Evolutionary conservation across 768 basidiomycete species (phyloP), one percentile per base, ranked within the genome.

Genomic region (Russula sp.): DNA sequence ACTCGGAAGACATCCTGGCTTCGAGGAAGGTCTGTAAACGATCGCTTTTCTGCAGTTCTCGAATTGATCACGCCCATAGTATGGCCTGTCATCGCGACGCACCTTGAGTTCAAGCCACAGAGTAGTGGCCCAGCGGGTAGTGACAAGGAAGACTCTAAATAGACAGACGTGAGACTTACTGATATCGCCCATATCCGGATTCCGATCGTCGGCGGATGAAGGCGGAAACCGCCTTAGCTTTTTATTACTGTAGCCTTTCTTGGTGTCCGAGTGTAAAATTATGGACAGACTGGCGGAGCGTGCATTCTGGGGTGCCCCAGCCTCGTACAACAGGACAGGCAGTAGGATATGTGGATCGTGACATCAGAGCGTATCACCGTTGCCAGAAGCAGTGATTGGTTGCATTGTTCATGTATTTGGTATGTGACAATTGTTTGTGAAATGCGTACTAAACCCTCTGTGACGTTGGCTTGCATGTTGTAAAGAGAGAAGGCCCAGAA

Each of bases 1-100:
- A 59, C 79, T 83, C 53, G 92, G 92, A 49, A 80, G 89, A 39
- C 89, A 93, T 71, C 88, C 90, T 18, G 91, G 92, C 1, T 94
- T 93, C 70, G 92, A 93, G 75, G 89, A 92, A 80, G 87, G 88
- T 87, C 16, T 10, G 76, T 71, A 65, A 39, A 35, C 22, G 59
- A 44, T 14, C 2, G 9, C 34, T 47, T 47, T 39, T 32, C 40
- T 10, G 27, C 53, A 34, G 20, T n/a, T 44, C 44, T 22, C 20
- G 8, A 45, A 40, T 44, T 56, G 44, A 48, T 55, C 51, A 35
- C 22, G n/a, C 14, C 49, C 50, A 53, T 58, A 77, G 86, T 88
- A 14, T 88, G 87, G 87, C 86, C 86, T 3, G 73, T 82, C 34
- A 88, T 88, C 64, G 79, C 83, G 0, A 78, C 81, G 55, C 82